Conservation (phyloP, 1,284 basidiomycete species). For the Cutaneotrichosporon sp. region DNA sequence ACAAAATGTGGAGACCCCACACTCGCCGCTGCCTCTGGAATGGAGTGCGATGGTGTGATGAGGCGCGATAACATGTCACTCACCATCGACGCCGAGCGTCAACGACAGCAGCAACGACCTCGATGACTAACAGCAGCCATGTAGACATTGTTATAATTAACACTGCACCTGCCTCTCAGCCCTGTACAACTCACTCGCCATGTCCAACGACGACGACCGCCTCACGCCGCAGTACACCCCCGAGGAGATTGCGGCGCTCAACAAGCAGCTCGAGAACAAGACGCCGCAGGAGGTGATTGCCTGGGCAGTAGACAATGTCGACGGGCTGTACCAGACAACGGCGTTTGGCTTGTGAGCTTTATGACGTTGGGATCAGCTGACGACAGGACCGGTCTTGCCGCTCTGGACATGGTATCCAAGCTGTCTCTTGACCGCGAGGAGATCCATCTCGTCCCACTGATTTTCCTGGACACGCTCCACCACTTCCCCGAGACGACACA, state of each 20-base stretch:
- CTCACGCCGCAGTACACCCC: conserved; percentile 57
- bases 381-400: conserved; percentile 69
- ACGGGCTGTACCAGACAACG: conserved; percentile 75
- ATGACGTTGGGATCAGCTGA: conserved; percentile 1
- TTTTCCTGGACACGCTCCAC: conserved; percentile 94
- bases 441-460: conserved; percentile 53
- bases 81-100: not conserved
- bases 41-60: conserved; percentile 6
- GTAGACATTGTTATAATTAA: no score
- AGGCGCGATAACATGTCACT: not conserved
- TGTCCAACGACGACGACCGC: conserved; percentile 20
- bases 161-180: not conserved
- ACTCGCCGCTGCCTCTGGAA: not conserved
- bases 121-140: no score
- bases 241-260: conserved; percentile 63
- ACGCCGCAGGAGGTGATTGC: conserved; percentile 72
- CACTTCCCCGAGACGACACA: conserved; percentile 92
- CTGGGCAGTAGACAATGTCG: conserved; percentile 75
- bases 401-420: conserved; percentile 86
- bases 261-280: conserved; percentile 63
- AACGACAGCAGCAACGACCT: not conserved
- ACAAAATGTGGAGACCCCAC: not conserved
- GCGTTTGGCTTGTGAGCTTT: conserved; percentile 69
- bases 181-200: not conserved
- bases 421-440: conserved; percentile 51